A percentile compares a stretch with the other conserved stretches of the same genome.
These are phyloP conservation scores for Quercus berberidifolia DNA, from an alignment of 306 rosid species.

Conservation along the genomic window DNA sequence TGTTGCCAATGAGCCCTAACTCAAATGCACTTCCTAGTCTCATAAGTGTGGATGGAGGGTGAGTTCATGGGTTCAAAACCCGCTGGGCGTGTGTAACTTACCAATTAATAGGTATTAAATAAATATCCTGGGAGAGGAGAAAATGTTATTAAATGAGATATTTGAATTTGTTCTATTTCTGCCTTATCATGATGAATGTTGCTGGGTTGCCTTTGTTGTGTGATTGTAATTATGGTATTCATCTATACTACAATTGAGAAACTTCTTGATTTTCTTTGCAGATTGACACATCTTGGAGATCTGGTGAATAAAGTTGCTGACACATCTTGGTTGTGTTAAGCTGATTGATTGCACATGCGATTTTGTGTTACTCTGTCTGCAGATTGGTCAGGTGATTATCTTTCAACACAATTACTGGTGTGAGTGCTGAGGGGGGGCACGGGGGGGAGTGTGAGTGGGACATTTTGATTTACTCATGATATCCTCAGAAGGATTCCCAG, in stretches of 20 bases:
- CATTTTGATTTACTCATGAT: neutral
- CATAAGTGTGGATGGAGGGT: too few relatives aligned
- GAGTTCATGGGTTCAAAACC: too few relatives aligned
- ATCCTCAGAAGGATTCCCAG: neutral
- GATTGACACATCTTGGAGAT: slow-evolving; percentile 57
- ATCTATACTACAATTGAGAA: slow-evolving; percentile 4
- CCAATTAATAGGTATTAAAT: neutral
- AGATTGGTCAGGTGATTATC: slow-evolving; percentile 75
- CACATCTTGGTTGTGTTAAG: slow-evolving; percentile 68
- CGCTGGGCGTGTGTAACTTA: too few relatives aligned
- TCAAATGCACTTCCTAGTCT: too few relatives aligned
- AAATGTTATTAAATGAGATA: neutral
- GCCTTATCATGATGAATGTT: neutral
- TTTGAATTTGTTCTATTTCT: neutral
- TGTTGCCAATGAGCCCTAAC: neutral
- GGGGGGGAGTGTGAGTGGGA: neutral
- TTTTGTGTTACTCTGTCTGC: slow-evolving; percentile 67
- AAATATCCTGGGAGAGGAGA: neutral
- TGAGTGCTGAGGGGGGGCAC: too few relatives aligned
- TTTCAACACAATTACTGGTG: neutral
- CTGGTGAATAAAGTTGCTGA: slow-evolving; percentile 60
- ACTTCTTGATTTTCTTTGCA: slow-evolving; percentile 31
- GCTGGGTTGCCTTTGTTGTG: neutral
- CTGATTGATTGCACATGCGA: slow-evolving; percentile 74
- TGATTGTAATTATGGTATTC: neutral